Evolutionary conservation across 176 grass and related monocot species (phyloP).

Genomic region (Raddia guianensis): DNA sequence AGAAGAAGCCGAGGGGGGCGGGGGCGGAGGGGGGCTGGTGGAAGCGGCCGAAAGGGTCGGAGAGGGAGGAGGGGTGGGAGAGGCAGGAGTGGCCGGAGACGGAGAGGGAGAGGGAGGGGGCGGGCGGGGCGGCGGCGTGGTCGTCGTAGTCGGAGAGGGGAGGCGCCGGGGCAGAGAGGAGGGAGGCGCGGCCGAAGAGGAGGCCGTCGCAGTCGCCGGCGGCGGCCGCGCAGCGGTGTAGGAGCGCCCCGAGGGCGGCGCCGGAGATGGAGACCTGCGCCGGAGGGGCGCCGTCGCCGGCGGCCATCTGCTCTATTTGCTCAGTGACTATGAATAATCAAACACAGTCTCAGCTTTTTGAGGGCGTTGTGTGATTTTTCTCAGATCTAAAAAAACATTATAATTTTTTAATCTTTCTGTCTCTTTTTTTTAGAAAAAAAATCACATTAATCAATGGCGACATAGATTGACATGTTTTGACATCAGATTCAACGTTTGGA

Average conservation of each 20-base stretch:
- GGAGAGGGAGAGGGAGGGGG: constrained; percentile 43
- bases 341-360: too few species aligned
- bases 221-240: constrained; percentile 57
- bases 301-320: neutral
- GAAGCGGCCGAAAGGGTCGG: constrained; percentile 50
- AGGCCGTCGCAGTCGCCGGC: constrained; percentile 57
- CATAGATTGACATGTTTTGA: too few species aligned
- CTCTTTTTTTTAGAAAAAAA: too few species aligned
- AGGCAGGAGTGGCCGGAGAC: constrained; percentile 56
- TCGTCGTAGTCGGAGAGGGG: constrained; percentile 49
- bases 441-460: too few species aligned
- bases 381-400: too few species aligned
- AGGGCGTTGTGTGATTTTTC: too few species aligned
- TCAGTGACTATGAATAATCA: too few species aligned
- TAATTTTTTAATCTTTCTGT: too few species aligned
- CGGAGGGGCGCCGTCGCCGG: constrained; percentile 20
- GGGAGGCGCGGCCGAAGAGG: constrained; percentile 51
- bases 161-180: constrained; percentile 39
- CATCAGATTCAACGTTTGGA: neutral
- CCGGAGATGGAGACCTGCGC: constrained; percentile 67
- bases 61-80: constrained; percentile 46
- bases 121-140: neutral
- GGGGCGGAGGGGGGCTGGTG: neutral
- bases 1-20: constrained; percentile 61
- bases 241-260: constrained; percentile 59